A percentile compares a stretch with the other conserved stretches of the same genome.
Evolutionary conservation across 305 asterid genomes (phyloP).

Genomic region (Fraxinus sp.): DNA sequence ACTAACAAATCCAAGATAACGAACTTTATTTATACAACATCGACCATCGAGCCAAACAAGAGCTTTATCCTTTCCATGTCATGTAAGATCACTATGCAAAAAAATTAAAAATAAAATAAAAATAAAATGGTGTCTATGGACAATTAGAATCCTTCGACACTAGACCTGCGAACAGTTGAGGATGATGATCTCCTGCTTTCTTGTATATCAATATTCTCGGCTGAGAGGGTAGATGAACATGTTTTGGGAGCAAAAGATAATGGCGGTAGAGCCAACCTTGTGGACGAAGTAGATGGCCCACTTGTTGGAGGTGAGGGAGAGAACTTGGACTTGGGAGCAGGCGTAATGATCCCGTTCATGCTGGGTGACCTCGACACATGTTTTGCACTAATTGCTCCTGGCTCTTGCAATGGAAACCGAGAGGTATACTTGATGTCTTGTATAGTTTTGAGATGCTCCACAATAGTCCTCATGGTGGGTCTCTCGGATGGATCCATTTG

Average conservation of each 20-base stretch:
- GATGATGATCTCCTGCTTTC: slow-evolving; percentile 70
- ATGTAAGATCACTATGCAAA: slow-evolving; percentile 46
- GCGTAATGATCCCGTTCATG: slow-evolving; percentile 62
- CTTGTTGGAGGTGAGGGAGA: slow-evolving; percentile 57
- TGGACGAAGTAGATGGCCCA: slow-evolving; percentile 43
- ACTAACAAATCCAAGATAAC: slow-evolving; percentile 21
- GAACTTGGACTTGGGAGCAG: slow-evolving; percentile 48
- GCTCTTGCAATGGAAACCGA: slow-evolving; percentile 89
- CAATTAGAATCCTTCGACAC: slow-evolving; percentile 71
- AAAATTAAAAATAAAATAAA: slow-evolving; percentile 9
- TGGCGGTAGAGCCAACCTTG: slow-evolving; percentile 42
- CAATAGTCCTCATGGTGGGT: slow-evolving; percentile 95
- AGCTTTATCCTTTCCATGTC: slow-evolving; percentile 44
- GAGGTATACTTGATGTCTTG: slow-evolving; percentile 87
- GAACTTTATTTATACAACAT: slow-evolving; percentile 42
- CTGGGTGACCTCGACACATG: slow-evolving; percentile 78
- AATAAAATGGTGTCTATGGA: slow-evolving; percentile 45
- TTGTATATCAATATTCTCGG: slow-evolving; percentile 60
- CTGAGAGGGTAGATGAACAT: slow-evolving; percentile 50
- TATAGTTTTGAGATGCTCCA: slow-evolving; percentile 68
- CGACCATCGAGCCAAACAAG: slow-evolving; percentile 24
- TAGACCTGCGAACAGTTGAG: slow-evolving; percentile 55
- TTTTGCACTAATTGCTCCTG: slow-evolving; percentile 63
- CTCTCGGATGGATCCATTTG: slow-evolving; percentile 89
- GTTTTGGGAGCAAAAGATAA: slow-evolving; percentile 63